Conservation (phyloP, 768 basidiomycete species). For the Collybiopsis luxurians region DNA sequence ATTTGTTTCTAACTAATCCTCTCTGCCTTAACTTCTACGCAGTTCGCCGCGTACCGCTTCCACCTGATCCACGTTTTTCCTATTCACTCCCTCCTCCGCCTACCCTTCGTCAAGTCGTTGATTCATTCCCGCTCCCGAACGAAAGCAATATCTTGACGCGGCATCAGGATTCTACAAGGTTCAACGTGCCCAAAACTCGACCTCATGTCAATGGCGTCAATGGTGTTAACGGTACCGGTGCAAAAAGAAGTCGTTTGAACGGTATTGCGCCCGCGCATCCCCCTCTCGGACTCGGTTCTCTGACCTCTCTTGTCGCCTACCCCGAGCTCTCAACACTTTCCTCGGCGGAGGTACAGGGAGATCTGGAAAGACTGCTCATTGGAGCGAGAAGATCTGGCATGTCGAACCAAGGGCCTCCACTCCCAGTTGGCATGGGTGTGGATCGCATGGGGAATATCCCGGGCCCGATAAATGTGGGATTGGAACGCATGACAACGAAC, state of each 20-base stretch:
- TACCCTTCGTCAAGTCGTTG: slow-evolving; percentile 65
- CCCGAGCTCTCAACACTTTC: slow-evolving; percentile 48
- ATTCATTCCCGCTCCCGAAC: slow-evolving; percentile 48
- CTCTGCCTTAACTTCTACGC: not conserved
- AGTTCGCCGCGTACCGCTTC: slow-evolving; percentile 64
- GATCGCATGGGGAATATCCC: not conserved
- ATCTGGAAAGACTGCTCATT: slow-evolving; percentile 46
- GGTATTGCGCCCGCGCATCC: slow-evolving; percentile 4
- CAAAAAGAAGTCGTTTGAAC: slow-evolving; percentile 6
- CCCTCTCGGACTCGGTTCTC: no score
- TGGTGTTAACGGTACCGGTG: slow-evolving; percentile 7
- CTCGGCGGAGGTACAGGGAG: slow-evolving; percentile 44
- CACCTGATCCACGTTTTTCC: slow-evolving; percentile 36
- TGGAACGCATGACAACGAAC: not conserved
- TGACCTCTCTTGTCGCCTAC: slow-evolving; percentile 24
- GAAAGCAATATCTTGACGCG: slow-evolving; percentile 12
- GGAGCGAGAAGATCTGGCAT: no score
- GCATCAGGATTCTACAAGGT: not conserved
- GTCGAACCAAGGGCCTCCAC: no score
- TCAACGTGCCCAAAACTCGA: slow-evolving; percentile 13
- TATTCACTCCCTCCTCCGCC: slow-evolving; percentile 43
- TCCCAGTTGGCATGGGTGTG: not conserved
- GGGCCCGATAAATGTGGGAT: not conserved
- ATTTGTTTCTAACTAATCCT: not conserved
- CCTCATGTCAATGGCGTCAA: slow-evolving; percentile 16